Evolutionary conservation across 345 rosid genomes (phyloP).

Genomic region (Alliaria petiolata): DNA sequence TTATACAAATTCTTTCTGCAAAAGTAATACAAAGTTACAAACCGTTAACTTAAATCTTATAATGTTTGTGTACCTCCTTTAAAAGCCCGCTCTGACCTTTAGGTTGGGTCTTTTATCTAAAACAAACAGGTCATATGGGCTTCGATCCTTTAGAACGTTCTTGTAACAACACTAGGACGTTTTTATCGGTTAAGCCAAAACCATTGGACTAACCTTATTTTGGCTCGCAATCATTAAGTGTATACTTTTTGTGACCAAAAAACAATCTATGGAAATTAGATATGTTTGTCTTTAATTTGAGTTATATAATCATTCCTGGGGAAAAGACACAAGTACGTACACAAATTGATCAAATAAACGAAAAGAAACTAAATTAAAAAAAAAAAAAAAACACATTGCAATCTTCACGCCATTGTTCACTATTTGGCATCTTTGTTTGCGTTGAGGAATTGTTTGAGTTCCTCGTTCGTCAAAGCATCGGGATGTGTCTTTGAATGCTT

Average conservation of each 20-base stretch:
- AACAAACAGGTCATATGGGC: not conserved
- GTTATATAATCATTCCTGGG: not conserved
- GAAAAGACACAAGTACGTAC: not conserved
- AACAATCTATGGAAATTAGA: not conserved
- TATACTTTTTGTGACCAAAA: not conserved
- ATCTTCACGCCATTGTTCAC: slow-evolving; percentile 2
- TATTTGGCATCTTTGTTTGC: slow-evolving; percentile 50
- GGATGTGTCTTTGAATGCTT: slow-evolving; percentile 48
- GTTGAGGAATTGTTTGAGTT: slow-evolving; percentile 44
- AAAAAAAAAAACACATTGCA: slow-evolving; percentile 9
- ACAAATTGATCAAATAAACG: not conserved
- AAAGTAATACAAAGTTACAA: no score
- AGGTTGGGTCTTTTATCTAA: not conserved
- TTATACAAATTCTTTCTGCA: no score
- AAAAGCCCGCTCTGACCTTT: no score
- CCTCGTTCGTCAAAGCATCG: slow-evolving; percentile 47
- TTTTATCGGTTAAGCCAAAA: not conserved
- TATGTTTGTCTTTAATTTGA: not conserved
- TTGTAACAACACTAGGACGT: no score
- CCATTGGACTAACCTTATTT: not conserved
- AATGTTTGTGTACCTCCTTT: no score
- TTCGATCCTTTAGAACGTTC: not conserved
- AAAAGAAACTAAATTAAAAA: not conserved
- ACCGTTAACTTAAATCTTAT: no score
- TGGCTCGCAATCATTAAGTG: not conserved